phyloP scores from a whole-genome alignment of 768 basidiomycete species.

The Lentinula lateritia region DNA sequence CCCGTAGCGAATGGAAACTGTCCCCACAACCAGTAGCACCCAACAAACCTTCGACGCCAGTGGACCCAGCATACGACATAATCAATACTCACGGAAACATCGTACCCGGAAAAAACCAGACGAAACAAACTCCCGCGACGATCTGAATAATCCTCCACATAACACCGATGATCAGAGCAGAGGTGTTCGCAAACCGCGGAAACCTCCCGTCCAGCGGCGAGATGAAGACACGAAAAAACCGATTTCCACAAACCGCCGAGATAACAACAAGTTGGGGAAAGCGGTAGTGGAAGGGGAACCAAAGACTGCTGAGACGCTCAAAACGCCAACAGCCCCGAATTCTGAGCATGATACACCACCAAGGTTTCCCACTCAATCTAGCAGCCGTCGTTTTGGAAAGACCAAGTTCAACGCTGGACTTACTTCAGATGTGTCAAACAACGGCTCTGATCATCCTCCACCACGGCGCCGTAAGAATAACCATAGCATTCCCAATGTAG shows the following conservation, averaged over 20 bases:
- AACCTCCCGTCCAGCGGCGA: background rate
- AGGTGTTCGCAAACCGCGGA: background rate
- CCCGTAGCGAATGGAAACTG: background rate
- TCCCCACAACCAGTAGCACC: background rate
- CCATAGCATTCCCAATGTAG: background rate
- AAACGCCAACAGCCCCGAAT: background rate
- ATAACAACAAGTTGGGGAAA: background rate
- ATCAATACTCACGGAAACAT: background rate
- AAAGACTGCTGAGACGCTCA: background rate
- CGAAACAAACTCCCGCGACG: background rate
- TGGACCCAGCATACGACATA: background rate
- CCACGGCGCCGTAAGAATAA: background rate
- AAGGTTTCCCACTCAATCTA: background rate
- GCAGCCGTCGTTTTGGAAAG: background rate
- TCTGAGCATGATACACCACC: background rate
- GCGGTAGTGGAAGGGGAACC: background rate
- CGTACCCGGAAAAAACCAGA: background rate
- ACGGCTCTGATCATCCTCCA: background rate
- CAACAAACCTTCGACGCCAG: no score
- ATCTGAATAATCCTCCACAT: background rate
- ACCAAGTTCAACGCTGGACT: constrained; percentile 5
- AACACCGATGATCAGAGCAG: background rate
- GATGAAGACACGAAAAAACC: background rate
- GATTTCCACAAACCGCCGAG: background rate
- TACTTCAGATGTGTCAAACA: background rate